phyloP scores from a whole-genome alignment of 345 rosid genomes.

The Mangifera indica region DNA sequence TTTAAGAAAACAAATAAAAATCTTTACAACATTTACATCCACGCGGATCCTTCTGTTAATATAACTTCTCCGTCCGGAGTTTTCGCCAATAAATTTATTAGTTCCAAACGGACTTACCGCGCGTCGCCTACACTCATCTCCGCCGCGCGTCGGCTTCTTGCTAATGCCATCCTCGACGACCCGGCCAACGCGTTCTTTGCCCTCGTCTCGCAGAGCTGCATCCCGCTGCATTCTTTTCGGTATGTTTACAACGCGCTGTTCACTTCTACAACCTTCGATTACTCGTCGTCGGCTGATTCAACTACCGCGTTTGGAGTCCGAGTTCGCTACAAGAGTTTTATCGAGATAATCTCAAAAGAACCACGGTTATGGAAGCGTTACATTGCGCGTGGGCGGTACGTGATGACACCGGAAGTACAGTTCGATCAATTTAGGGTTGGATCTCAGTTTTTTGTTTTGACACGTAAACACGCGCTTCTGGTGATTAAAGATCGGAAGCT shows the following conservation, averaged over 20 bases:
- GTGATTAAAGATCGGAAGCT: slow-evolving; percentile 66
- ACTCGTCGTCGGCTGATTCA: slow-evolving; percentile 28
- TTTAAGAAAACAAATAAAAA: slow-evolving; percentile 36
- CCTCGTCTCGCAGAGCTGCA: slow-evolving; percentile 76
- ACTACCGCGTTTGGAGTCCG: slow-evolving; percentile 45
- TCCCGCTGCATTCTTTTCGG: slow-evolving; percentile 76
- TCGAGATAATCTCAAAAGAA: slow-evolving; percentile 66
- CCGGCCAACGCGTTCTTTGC: slow-evolving; percentile 86
- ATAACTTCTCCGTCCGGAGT: slow-evolving; percentile 49
- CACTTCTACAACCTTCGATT: slow-evolving; percentile 50
- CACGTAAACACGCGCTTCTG: slow-evolving; percentile 67
- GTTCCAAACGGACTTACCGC: slow-evolving; percentile 66
- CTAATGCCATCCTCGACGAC: slow-evolving; percentile 81
- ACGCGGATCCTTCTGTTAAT: slow-evolving; percentile 77
- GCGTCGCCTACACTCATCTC: slow-evolving; percentile 89
- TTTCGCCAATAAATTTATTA: slow-evolving; percentile 48
- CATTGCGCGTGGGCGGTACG: slow-evolving; percentile 65
- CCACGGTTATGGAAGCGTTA: slow-evolving; percentile 83
- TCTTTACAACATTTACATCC: slow-evolving; percentile 77
- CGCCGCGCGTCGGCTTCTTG: slow-evolving; percentile 88
- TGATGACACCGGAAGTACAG: slow-evolving; percentile 80
- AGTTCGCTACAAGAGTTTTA: slow-evolving; percentile 61
- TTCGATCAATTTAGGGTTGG: slow-evolving; percentile 71
- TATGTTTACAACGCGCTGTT: slow-evolving; percentile 67
- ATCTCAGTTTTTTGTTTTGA: slow-evolving; percentile 88